Conservation (phyloP, 2,329 filamentous ascomycete genomes). For the Coniochaeta sp. region DNA sequence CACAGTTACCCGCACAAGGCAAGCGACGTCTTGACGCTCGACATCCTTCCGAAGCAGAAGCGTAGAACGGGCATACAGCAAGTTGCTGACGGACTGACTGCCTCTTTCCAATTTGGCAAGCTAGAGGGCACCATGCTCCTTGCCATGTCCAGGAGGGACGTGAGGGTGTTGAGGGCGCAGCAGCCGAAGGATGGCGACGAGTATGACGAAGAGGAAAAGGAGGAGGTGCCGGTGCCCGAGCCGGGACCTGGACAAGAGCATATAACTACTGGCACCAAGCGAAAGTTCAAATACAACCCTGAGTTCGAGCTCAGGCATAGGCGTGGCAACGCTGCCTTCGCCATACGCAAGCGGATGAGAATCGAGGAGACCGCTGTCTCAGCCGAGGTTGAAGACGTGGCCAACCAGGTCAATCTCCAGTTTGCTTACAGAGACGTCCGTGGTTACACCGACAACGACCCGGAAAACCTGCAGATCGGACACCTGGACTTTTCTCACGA, state of each 20-base stretch:
- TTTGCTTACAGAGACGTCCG: neutral
- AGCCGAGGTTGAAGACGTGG: too few species aligned
- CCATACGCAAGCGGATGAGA: too few species aligned
- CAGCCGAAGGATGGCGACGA: too few species aligned
- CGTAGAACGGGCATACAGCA: constrained; percentile 3
- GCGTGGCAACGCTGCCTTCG: too few species aligned
- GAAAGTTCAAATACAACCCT: too few species aligned
- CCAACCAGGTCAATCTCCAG: constrained; percentile 5
- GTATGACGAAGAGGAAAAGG: neutral
- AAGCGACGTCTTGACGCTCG: constrained; percentile 2
- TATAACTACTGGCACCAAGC: too few species aligned
- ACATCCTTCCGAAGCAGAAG: neutral
- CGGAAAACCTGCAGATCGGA: too few species aligned
- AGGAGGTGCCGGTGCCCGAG: constrained; percentile 4
- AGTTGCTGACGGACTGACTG: constrained; percentile 5
- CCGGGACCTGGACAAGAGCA: too few species aligned
- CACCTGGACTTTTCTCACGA: too few species aligned
- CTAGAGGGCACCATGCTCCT: constrained; percentile 7
- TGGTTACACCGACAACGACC: neutral
- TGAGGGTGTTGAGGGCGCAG: too few species aligned
- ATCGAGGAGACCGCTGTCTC: too few species aligned
- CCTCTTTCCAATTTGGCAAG: constrained; percentile 2
- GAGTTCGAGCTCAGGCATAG: too few species aligned
- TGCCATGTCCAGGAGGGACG: neutral
- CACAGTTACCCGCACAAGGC: neutral